These are phyloP conservation scores for Puccinia triticina DNA, from an alignment of 1,284 basidiomycete species.

Conservation along the genomic window DNA sequence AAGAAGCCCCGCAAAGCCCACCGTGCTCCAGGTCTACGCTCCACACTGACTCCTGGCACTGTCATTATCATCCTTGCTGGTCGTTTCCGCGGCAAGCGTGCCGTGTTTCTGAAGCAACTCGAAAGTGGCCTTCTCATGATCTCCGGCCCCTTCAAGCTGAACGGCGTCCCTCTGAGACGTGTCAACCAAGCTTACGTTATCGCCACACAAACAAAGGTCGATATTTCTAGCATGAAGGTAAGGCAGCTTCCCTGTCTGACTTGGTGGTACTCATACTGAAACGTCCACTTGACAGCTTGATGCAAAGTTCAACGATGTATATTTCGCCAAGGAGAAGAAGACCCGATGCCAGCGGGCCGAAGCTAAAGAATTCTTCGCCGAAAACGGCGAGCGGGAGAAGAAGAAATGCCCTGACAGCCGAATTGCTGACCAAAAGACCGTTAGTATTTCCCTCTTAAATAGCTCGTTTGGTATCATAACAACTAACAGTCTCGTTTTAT, in stretches of 20 bases:
- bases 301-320: conserved; percentile 88
- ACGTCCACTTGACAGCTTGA: conserved; percentile 56
- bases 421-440: conserved; percentile 84
- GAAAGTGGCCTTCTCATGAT: conserved; percentile 90
- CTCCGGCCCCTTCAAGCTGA: conserved; percentile 97
- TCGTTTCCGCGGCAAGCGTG: conserved; percentile 96
- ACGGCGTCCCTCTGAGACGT: conserved; percentile 96
- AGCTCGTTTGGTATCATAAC: background rate
- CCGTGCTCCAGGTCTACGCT: conserved; percentile 74
- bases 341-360: conserved; percentile 72
- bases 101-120: conserved; percentile 97
- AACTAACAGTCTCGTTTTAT: conserved; percentile 46
- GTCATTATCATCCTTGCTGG: conserved; percentile 96
- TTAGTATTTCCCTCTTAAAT: background rate
- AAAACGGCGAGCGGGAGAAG: conserved; percentile 90
- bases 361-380: conserved; percentile 94
- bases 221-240: conserved; percentile 77
- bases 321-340: conserved; percentile 81
- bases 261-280: conserved; percentile 45
- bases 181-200: conserved; percentile 99
- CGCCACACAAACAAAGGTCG: conserved; percentile 94
- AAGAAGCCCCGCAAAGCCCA: conserved; percentile 88
- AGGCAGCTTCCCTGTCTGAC: conserved; percentile 56
- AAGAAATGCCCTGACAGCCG: conserved; percentile 85
- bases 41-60: conserved; percentile 89